These are phyloP conservation scores for Calvatia gigantea DNA, from an alignment of 768 basidiomycete genomes.

Conservation along the genomic window DNA sequence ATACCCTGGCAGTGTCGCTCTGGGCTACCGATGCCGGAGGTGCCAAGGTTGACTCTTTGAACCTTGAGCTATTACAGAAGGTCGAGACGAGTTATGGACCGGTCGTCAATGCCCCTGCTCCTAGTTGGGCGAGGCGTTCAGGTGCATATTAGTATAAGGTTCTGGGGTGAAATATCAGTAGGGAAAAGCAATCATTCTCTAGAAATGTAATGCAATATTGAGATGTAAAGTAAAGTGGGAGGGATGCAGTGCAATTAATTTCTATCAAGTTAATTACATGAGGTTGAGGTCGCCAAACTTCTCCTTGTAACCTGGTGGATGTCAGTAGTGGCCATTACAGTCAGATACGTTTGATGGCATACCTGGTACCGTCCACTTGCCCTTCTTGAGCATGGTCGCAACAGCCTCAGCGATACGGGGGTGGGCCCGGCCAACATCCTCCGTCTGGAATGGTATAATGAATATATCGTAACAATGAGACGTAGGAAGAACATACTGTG, in stretches of 20 bases:
- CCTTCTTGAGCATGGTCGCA: conserved; percentile 94
- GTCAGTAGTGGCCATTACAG: not conserved
- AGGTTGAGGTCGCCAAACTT: conserved; percentile 94
- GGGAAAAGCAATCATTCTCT: too few species aligned
- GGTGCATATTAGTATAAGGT: conserved; percentile 26
- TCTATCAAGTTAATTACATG: conserved; percentile 51
- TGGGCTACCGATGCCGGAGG: conserved; percentile 41
- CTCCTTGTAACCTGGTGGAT: conserved; percentile 76
- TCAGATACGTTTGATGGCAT: conserved; percentile 19
- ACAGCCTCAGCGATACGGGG: conserved; percentile 89
- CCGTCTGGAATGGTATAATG: conserved; percentile 45
- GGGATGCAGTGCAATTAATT: conserved; percentile 7
- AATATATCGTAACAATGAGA: not conserved
- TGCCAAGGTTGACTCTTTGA: conserved; percentile 37
- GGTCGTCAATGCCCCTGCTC: conserved; percentile 31
- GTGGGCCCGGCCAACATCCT: conserved; percentile 89
- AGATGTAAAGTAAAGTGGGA: not conserved
- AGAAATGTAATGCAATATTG: too few species aligned
- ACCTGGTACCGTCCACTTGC: conserved; percentile 98
- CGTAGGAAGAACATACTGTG: conserved; percentile 60
- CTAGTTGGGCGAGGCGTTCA: conserved; percentile 28
- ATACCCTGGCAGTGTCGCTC: conserved; percentile 45
- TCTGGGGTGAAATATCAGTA: conserved; percentile 1
- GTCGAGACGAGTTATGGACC: conserved; percentile 33
- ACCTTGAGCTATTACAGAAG: conserved; percentile 33